Conservation (phyloP, 257 asterid genomes). For the Oldenlandia corymbosa region DNA sequence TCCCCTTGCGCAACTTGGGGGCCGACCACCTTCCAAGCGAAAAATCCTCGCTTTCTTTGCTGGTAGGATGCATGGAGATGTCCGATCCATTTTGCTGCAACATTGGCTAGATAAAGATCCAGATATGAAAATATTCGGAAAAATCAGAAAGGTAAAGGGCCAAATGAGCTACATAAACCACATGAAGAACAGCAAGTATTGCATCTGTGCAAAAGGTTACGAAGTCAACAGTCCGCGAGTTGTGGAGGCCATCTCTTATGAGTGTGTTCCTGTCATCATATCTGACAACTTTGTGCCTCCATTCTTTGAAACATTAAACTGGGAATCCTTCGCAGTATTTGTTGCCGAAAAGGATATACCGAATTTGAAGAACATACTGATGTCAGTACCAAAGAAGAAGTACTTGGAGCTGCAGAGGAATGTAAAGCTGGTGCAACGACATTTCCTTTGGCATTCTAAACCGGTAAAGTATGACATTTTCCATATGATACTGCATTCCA, state of each 20-base stretch:
- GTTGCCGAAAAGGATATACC: conserved; percentile 78
- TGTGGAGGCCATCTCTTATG: conserved; percentile 87
- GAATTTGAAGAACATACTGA: conserved; percentile 57
- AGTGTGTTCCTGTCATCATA: conserved; percentile 94
- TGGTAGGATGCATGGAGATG: conserved; percentile 86
- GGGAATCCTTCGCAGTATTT: conserved; percentile 85
- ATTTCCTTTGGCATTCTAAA: conserved; percentile 78
- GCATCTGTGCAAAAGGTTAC: conserved; percentile 79
- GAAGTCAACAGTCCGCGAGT: conserved; percentile 93
- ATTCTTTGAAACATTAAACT: conserved; percentile 65
- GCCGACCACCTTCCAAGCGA: conserved; percentile 62
- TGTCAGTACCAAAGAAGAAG: conserved; percentile 48
- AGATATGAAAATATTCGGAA: conserved; percentile 67
- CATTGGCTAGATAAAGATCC: conserved; percentile 83
- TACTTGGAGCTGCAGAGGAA: conserved; percentile 61
- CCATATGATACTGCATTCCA: conserved; percentile 77
- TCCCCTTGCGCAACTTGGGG: conserved; percentile 71
- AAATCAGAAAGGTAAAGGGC: conserved; percentile 36
- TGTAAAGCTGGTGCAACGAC: conserved; percentile 74
- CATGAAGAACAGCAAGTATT: conserved; percentile 94
- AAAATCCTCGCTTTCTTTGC: conserved; percentile 82
- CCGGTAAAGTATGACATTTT: conserved; percentile 73
- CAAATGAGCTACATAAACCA: conserved; percentile 48
- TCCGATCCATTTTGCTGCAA: conserved; percentile 61
- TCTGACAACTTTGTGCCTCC: conserved; percentile 87